Evolutionary conservation across 768 basidiomycete genomes (phyloP), one percentile per base, ranked within the genome.

Genomic region (Royoungia palumana): DNA sequence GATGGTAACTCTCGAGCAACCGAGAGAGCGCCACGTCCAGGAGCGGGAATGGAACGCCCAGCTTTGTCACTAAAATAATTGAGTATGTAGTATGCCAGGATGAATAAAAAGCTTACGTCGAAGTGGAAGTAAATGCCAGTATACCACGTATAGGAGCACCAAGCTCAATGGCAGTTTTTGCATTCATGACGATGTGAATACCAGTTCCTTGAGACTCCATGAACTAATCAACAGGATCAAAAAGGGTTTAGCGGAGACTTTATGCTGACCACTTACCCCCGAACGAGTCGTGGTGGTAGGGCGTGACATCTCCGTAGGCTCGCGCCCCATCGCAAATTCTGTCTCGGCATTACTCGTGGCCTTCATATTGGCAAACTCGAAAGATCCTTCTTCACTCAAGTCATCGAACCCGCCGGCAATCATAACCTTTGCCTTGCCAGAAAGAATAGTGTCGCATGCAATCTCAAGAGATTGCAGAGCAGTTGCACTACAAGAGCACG

Each of bases 291-390:
- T 89, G 1, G 95, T 97, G 10, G 95, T 88, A 14, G 96, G 96
- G 49, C 96, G 87, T 39, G 96, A 99, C 89, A 98, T 94, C 70
- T 99, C 96, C 34, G 90, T 93, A 6, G 96, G 94, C 70, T 99
- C 96, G 58, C 96, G 94, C 53, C 96, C 96, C 89, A 96, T 96
- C 4, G 94, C 95, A 63, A 97, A 90, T 69, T 99, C 96, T 25
- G 91, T 91, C 69, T 94, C 91, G 1, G 94, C 87, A 63, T 95
- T 97, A 71, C 89, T 92, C 6, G 96, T 99, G 1, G 96, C 96
- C 71, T 97, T 96, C 96, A 99, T 99, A 76, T 98, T 97, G 42
- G 94, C 96, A 70, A 99, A 99, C 69, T 99, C 95, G 68, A 85
- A 97, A 8, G 95, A 97, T 16, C 95, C 96, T 71, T 99, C 96